Base-by-base conservation (phyloP, 495 filamentous ascomycete species). In the Tuber melanosporum region DNA sequence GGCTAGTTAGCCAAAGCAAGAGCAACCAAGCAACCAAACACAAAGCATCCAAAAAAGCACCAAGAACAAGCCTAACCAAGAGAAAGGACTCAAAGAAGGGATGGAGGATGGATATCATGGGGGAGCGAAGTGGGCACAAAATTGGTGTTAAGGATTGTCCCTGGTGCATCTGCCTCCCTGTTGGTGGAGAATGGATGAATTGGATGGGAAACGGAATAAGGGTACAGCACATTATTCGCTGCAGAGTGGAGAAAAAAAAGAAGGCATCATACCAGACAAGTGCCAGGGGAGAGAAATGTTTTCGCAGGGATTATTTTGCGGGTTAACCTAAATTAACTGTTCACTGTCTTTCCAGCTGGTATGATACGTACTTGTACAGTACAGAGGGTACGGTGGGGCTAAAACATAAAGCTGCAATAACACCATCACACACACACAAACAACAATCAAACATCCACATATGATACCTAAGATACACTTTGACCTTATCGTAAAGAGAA, bases 131-230 rank as follows among this genome's bases (percentile, higher is more conserved):
- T 66, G 57, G 26, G 32, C 57, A 66, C 26, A 66, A 66, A 66
- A 66, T 66, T 3, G 10, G 57, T 66, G 57, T 36, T 66, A 36
- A 66, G 57, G 57, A 36, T 36, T 66, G 57, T 36, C 57, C 73
- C 71, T 66, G 71, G 75, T 79, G 74, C 71, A 79, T 77, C 78
- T 76, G 71, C 71, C 78, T 76, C 79, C 78, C 78, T 52, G 78
- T 80, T 80, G 78, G 78, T 45, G 45, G 43, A 80, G 72, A 80
- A 80, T 80, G 42, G 9, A 36, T 17, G 57, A 66, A 66, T 66
- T 66, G 57, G 22, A 66, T 66, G 26, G 57, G 26, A 66, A 66
- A 66, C 57, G 57, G 57, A 66, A 66, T 66, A 19, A 36, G 26
- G 57, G 26, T 36, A 66, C 57, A 36, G 26, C 17, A 66, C 57